These are phyloP conservation scores for Juglanconis juglandina DNA, from an alignment of 2,329 filamentous ascomycete species.

Conservation along the genomic window DNA sequence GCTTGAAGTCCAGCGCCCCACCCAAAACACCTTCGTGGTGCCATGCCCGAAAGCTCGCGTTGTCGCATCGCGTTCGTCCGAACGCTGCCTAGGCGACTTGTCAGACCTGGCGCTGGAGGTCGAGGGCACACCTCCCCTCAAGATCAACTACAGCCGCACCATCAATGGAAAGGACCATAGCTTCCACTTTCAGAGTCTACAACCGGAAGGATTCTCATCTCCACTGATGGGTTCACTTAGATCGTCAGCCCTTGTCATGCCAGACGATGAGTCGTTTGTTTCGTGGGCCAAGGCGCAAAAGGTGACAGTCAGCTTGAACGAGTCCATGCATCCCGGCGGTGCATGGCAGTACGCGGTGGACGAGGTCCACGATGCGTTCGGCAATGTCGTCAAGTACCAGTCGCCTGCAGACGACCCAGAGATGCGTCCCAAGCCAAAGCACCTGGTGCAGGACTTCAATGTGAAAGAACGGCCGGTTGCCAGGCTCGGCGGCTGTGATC, in stretches of 20 bases:
- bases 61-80: constrained; percentile 55
- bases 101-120: constrained; percentile 83
- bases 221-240: constrained; percentile 64
- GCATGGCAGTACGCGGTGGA: constrained; percentile 88
- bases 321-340: constrained; percentile 76
- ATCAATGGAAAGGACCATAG: constrained; percentile 81
- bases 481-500: constrained; percentile 70
- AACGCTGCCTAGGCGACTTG: constrained; percentile 81
- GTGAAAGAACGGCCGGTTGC: constrained; percentile 84
- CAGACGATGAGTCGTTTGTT: constrained; percentile 58
- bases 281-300: constrained; percentile 77
- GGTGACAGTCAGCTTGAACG: constrained; percentile 81
- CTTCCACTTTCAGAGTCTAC: constrained; percentile 88
- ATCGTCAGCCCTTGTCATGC: constrained; percentile 54
- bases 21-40: constrained; percentile 78
- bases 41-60: constrained; percentile 78
- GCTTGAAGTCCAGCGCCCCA: constrained; percentile 77
- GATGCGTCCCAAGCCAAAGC: constrained; percentile 54
- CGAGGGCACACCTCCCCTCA: constrained; percentile 82
- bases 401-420: constrained; percentile 66
- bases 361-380: constrained; percentile 86
- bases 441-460: constrained; percentile 71
- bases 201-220: constrained; percentile 80
- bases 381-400: constrained; percentile 78
- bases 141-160: constrained; percentile 85